Evolutionary conservation across 768 basidiomycete species (phyloP).

Genomic region (Wakefieldia striispora): DNA sequence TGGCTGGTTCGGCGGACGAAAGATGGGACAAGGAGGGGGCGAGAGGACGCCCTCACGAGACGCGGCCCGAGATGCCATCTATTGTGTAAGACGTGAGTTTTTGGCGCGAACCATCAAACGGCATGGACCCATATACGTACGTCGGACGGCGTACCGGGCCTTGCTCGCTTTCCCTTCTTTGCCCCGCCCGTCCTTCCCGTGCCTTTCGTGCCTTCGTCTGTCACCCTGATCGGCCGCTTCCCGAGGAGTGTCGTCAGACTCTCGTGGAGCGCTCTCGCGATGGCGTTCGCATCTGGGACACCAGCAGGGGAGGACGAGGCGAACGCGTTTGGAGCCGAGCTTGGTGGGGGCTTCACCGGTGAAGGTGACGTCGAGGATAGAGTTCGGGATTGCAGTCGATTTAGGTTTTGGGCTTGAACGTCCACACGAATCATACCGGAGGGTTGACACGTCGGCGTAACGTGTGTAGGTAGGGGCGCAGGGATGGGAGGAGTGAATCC

Average conservation of each 20-base stretch:
- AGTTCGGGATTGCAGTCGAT: constrained; percentile 32
- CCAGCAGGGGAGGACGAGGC: constrained; percentile 28
- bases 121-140: constrained; percentile 22
- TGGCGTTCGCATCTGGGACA: constrained; percentile 42
- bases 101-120: neutral
- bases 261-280: constrained; percentile 62
- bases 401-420: constrained; percentile 15
- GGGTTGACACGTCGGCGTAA: neutral
- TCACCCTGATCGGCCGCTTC: constrained; percentile 53
- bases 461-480: neutral
- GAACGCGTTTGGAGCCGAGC: constrained; percentile 15
- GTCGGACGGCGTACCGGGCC: constrained; percentile 37
- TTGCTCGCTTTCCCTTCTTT: constrained; percentile 35
- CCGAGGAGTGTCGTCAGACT: constrained; percentile 68
- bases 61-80: constrained; percentile 35
- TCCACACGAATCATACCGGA: constrained; percentile 20
- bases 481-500: neutral
- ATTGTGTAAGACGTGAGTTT: neutral
- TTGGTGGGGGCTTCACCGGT: constrained; percentile 46
- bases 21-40: constrained; percentile 4
- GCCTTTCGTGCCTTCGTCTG: constrained; percentile 24
- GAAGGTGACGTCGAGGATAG: constrained; percentile 59
- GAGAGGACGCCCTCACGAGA: constrained; percentile 30
- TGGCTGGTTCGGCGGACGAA: neutral
- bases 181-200: constrained; percentile 14